Evolutionary conservation across 2,329 filamentous ascomycete species (phyloP).

Genomic region (Penicillium paneum): DNA sequence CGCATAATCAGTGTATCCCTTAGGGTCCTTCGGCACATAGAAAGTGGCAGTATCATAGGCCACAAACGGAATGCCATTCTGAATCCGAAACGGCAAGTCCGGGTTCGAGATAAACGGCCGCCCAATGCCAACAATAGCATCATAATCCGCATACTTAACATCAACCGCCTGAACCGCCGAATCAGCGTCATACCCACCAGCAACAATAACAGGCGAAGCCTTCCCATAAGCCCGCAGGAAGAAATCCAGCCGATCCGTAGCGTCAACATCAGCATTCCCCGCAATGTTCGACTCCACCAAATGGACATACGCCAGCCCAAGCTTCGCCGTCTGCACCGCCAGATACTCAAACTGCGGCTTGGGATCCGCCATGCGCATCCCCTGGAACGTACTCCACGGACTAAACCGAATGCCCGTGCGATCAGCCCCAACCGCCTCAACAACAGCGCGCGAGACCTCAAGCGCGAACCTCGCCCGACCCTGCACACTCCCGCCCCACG

Average conservation of each 20-base stretch:
- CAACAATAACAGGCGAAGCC: conserved; percentile 50
- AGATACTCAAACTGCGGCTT: conserved; percentile 62
- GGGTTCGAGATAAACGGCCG: conserved; percentile 47
- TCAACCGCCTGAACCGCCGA: conserved; percentile 40
- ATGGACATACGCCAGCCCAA: conserved; percentile 61
- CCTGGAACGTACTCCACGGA: conserved; percentile 41
- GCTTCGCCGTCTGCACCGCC: conserved; percentile 48
- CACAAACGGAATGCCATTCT: conserved; percentile 37
- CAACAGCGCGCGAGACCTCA: conserved; percentile 49
- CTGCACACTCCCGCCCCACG: conserved; percentile 52
- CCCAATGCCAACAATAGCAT: conserved; percentile 42
- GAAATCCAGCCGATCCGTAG: conserved; percentile 41
- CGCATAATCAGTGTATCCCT: conserved; percentile 42
- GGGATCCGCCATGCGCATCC: conserved; percentile 60
- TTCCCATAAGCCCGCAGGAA: conserved; percentile 44
- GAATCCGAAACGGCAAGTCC: conserved; percentile 45
- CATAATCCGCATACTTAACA: conserved; percentile 28
- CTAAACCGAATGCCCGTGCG: conserved; percentile 48
- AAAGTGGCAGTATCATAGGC: conserved; percentile 43
- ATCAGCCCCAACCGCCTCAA: conserved; percentile 45
- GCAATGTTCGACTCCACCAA: conserved; percentile 57
- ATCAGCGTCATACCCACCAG: conserved; percentile 46
- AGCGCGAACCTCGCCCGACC: conserved; percentile 54
- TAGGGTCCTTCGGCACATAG: conserved; percentile 36
- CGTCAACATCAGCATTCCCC: conserved; percentile 32